phyloP scores from a whole-genome alignment of 345 rosid species.

The Raphanus raphanistrum region DNA sequence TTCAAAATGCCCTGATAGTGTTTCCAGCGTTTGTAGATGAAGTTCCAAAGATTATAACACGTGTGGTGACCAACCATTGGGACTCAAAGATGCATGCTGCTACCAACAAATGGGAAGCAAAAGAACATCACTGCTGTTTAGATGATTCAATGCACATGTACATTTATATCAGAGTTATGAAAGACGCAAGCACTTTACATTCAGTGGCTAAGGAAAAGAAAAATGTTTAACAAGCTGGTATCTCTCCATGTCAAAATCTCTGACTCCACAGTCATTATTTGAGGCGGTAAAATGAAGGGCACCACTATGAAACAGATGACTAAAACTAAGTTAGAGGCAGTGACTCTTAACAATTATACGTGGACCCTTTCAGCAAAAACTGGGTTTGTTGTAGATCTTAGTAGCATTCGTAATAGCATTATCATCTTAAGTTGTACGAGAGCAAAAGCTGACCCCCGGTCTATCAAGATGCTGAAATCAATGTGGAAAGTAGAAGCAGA shows the following conservation, averaged over 20 bases:
- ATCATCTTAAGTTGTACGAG: constrained; percentile 85
- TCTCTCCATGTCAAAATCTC: constrained; percentile 87
- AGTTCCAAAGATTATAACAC: constrained; percentile 19
- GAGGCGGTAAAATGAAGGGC: constrained; percentile 81
- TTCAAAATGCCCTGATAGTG: constrained; percentile 64
- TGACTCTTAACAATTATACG: background rate
- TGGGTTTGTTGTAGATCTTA: constrained; percentile 12
- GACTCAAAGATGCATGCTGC: constrained; percentile 77
- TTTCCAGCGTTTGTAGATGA: constrained; percentile 46
- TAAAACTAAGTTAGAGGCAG: background rate
- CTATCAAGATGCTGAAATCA: constrained; percentile 70
- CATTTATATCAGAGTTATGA: background rate
- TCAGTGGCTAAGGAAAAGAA: constrained; percentile 73
- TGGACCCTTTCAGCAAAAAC: background rate
- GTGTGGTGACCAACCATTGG: constrained; percentile 32
- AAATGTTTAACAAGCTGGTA: constrained; percentile 63
- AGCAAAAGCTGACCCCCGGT: constrained; percentile 86
- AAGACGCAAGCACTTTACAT: constrained; percentile 45
- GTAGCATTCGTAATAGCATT: constrained; percentile 94
- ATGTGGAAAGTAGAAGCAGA: constrained; percentile 12
- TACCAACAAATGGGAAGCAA: constrained; percentile 11
- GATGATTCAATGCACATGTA: background rate
- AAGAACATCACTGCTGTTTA: background rate
- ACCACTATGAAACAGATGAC: constrained; percentile 47
- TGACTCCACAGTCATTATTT: constrained; percentile 74